Base-by-base conservation (phyloP, 1,139 yeast genomes). In the Yamadazyma mexicana region DNA sequence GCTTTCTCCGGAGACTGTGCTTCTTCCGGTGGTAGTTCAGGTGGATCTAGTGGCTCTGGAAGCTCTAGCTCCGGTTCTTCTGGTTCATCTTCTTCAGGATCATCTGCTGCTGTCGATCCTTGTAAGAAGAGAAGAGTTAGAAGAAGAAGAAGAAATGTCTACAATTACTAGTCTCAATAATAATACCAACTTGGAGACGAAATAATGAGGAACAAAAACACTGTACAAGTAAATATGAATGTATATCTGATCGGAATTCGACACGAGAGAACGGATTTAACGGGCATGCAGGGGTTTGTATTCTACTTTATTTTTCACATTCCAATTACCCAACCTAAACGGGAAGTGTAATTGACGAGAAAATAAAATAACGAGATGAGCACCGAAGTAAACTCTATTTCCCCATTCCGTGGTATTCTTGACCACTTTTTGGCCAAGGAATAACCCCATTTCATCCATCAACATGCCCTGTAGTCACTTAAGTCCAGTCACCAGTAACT, bases 1-100 rank as follows among this genome's bases (percentile, higher is more conserved):
- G 76, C 75, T 3, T 64, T 61, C 46, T 59, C 68, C 17, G 76
- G 76, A 32, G 54, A 59, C 40, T 70, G 76, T 59, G 45, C 49
- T 20, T 33, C 15, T n/a, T 28, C 36, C 11, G 8, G 22, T 16
- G 29, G 41, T 31, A 38, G 52, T n/a, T 46, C 54, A n/a, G 38
- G 51, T 17, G 41, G 51, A 17, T 42, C 48, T 24, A 33, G 39
- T 30, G 28, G 41, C 22, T 32, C 46, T 14, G 11, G 16, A n/a
- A 16, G 27, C 12, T 24, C 27, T 12, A 9, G 29, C 16, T 40
- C 54, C 15, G 28, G 42, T 33, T 40, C 54, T 10, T 46, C 54
- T 16, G n/a, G n/a, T n/a, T n/a, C n/a, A n/a, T 39, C 52, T 18
- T 39, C 51, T 20, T 42, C 48, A 22, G 34, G 39, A 27, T 26